Evolutionary conservation across 176 grass and related monocot species (phyloP).

Genomic region (Calamus simplicifolius): DNA sequence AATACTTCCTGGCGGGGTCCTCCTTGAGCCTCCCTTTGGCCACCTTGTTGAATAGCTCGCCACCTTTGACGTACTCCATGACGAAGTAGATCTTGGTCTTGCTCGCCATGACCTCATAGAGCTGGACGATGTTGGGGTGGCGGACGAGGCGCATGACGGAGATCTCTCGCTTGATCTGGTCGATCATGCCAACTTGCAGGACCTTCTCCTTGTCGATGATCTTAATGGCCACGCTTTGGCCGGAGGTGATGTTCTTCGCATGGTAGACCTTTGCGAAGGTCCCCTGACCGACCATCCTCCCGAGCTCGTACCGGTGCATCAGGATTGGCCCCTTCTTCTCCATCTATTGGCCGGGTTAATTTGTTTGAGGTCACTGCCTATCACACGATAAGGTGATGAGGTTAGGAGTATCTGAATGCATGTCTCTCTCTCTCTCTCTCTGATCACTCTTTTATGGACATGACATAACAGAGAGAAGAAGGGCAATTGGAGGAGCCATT

Average conservation of each 20-base stretch:
- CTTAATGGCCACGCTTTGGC: conserved; percentile 81
- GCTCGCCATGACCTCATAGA: conserved; percentile 92
- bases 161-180: conserved; percentile 90
- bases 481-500: no score
- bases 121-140: conserved; percentile 79
- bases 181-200: conserved; percentile 66
- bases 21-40: conserved; percentile 61
- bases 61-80: conserved; percentile 78
- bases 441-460: no score
- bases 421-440: not conserved
- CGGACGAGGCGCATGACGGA: conserved; percentile 66
- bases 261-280: conserved; percentile 92
- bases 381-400: not conserved
- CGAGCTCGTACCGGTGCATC: conserved; percentile 77
- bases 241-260: conserved; percentile 42
- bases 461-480: no score
- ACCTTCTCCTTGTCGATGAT: conserved; percentile 87
- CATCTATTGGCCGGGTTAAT: conserved; percentile 29
- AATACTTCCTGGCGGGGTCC: conserved; percentile 51
- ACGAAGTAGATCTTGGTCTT: conserved; percentile 89
- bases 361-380: no score
- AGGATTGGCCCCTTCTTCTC: conserved; percentile 70
- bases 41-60: conserved; percentile 66
- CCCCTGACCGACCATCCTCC: conserved; percentile 66
- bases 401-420: not conserved